Evolutionary conservation across 495 filamentous ascomycete genomes (phyloP).

Genomic region (Evansstolkia leycettana): DNA sequence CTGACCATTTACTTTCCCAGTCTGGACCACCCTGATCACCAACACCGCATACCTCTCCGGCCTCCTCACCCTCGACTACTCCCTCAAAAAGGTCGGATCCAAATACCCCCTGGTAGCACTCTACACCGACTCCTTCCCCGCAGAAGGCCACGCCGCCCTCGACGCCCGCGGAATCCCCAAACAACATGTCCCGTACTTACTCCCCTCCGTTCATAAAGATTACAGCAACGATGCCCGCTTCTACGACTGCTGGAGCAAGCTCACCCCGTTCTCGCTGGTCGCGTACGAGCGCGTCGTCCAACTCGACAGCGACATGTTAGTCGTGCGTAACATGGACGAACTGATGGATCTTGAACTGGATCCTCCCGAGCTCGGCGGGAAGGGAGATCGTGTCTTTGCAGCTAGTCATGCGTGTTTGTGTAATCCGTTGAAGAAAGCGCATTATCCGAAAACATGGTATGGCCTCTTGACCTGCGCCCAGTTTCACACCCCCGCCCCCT

Average conservation of each 20-base stretch:
- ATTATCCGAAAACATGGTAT: conserved; percentile 56
- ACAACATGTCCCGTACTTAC: conserved; percentile 48
- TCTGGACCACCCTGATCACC: conserved; percentile 73
- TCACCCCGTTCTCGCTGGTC: conserved; percentile 50
- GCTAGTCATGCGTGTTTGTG: conserved; percentile 61
- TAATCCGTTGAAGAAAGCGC: conserved; percentile 51
- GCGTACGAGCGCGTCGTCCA: conserved; percentile 56
- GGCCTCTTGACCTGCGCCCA: neutral
- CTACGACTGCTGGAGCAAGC: conserved; percentile 67
- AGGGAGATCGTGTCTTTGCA: conserved; percentile 48
- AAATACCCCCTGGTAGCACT: conserved; percentile 64
- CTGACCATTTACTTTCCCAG: conserved; percentile 22
- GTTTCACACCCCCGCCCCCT: neutral
- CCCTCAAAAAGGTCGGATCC: conserved; percentile 43
- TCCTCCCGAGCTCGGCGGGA: conserved; percentile 29
- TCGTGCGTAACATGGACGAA: conserved; percentile 62
- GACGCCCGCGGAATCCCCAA: conserved; percentile 48
- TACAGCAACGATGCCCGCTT: conserved; percentile 52
- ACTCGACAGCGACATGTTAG: conserved; percentile 65
- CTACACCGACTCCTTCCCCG: conserved; percentile 58
- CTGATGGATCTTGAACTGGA: conserved; percentile 58
- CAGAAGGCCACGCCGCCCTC: conserved; percentile 50
- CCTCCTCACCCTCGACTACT: conserved; percentile 58
- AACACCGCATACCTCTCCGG: conserved; percentile 63
- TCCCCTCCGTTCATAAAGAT: conserved; percentile 44